Base-by-base conservation (phyloP, 139 green algal species). In the Chlamydomonas sp. region DNA sequence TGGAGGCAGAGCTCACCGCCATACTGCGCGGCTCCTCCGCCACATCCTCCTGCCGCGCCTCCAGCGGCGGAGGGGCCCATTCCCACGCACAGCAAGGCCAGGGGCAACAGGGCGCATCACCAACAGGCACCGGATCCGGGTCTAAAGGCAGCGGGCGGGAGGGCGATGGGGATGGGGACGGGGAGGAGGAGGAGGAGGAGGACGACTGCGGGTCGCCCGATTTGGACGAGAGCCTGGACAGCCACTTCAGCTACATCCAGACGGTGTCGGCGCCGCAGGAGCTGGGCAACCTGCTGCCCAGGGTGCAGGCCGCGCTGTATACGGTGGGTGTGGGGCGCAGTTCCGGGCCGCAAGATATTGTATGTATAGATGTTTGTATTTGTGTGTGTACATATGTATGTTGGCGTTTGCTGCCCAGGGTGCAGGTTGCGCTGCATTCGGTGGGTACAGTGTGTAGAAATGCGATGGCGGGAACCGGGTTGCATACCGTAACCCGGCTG, bases 191-290 rank as follows among this genome's bases (percentile, higher is more conserved):
- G 18, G 78, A 61, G 61, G 80, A 71, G 7, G 82, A 16, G 2
- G 83, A 87, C 73, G 73, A 80, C 14, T 87, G 83, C 73, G 83
- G 83, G 5, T 87, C 83, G 12, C 83, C 83, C n/a, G 73, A 77
- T 61, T 77, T 91, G 12, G 88, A 91, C 69, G 76, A 89, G 49
- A 77, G 67, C 12, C 82, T 91, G 49, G 83, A 89, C 84, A 84
- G 69, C 72, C 89, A 91, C 72, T 89, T 91, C 64, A 79, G 67
- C 4, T 91, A 85, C 84, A 91, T 91, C 2, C 89, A 91, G 73
- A 58, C 81, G 14, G 84, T 91, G 14, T 89, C 84, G 5, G 69
- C 89, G n/a, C 89, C 89, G 64, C 89, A 91, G 79, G 89, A 91
- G 84, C 89, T 91, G n/a, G 63, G 80, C 7, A 74, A 71, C 12